Evolutionary conservation across 257 asterid genomes (phyloP).

Genomic region (Fraxinus quadrangulata): DNA sequence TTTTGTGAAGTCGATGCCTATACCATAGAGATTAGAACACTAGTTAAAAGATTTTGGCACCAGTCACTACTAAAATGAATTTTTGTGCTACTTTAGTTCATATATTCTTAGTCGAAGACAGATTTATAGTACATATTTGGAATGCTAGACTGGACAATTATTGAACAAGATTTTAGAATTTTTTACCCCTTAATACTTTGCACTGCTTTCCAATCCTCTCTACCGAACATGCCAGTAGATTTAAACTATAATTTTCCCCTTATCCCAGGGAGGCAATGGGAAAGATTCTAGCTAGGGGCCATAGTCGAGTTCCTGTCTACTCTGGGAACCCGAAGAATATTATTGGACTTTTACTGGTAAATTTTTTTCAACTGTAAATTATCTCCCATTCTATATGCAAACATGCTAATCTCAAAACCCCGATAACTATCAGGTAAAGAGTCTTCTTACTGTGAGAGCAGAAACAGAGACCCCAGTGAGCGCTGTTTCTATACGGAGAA

Average conservation of each 20-base stretch:
- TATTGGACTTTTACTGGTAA: slow-evolving; percentile 85
- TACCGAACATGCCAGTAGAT: neutral
- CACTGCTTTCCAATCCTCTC: neutral
- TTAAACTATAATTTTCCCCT: slow-evolving; percentile 10
- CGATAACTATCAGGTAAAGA: slow-evolving; percentile 60
- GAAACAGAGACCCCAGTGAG: slow-evolving; percentile 92
- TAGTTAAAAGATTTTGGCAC: neutral
- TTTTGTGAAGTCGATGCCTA: neutral
- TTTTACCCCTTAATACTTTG: neutral
- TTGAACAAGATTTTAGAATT: neutral
- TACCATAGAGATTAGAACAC: neutral
- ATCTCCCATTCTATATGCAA: neutral
- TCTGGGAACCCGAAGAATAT: slow-evolving; percentile 70
- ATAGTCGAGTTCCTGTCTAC: slow-evolving; percentile 93
- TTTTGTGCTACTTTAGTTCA: neutral
- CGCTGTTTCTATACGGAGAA: slow-evolving; percentile 84
- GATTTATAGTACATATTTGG: neutral
- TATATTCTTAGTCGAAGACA: slow-evolving; percentile 9
- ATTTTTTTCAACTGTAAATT: neutral
- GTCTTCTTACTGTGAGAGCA: slow-evolving; percentile 84
- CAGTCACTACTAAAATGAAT: neutral
- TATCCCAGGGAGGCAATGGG: slow-evolving; percentile 86
- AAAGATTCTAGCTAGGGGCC: slow-evolving; percentile 86
- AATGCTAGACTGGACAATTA: neutral
- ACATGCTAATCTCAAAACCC: slow-evolving; percentile 11